A percentile compares a stretch with the other conserved stretches of the same genome.
Evolutionary conservation across 2,329 filamentous ascomycete genomes (phyloP).

Genomic region (Lachnellula willkommii): DNA sequence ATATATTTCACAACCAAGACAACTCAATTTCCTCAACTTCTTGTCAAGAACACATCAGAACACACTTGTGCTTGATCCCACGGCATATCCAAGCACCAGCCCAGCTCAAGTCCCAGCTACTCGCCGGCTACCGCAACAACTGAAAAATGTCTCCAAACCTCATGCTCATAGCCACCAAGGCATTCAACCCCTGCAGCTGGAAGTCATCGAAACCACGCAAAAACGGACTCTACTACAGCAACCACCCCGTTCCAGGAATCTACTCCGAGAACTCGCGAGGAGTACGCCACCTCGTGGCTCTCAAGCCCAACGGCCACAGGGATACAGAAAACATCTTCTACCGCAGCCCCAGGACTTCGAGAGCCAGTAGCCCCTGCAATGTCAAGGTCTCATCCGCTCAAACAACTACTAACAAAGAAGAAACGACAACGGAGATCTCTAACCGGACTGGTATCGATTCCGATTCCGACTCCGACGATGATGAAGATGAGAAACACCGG

Average conservation of each 20-base stretch:
- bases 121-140: neutral
- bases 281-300: slow-evolving; percentile 12
- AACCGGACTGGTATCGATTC: neutral
- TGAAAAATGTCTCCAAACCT: slow-evolving; percentile 5
- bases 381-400: neutral
- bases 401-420: neutral
- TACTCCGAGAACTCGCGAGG: slow-evolving; percentile 9
- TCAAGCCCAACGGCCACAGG: slow-evolving; percentile 6
- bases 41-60: no score
- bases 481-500: neutral
- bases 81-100: neutral
- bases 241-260: slow-evolving; percentile 15
- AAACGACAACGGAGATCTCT: neutral
- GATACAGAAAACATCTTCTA: slow-evolving; percentile 14
- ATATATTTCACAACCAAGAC: no score
- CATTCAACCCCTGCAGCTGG: neutral
- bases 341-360: neutral
- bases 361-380: neutral
- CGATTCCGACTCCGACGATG: neutral
- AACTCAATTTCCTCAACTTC: no score
- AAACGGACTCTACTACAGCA: slow-evolving; percentile 10
- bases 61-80: neutral
- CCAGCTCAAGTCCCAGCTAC: neutral
- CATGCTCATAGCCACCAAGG: slow-evolving; percentile 6
- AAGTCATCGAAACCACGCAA: neutral